Conservation (phyloP, 495 filamentous ascomycete species). For the Xylaria cubensis region DNA sequence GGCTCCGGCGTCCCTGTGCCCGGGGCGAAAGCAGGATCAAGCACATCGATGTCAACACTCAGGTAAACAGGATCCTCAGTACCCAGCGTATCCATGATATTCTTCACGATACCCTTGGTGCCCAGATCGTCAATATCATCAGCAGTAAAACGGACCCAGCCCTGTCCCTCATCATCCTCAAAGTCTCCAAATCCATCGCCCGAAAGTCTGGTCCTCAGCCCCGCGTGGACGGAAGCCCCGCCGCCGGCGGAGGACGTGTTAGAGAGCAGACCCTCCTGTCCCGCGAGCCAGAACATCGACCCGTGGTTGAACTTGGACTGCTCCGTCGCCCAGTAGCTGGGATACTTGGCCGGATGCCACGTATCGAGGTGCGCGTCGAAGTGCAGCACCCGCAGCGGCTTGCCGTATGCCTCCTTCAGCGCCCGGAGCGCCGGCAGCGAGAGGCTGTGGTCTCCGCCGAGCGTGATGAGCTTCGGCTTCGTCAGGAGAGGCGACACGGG, state of each 20-base stretch:
- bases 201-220: slow-evolving; percentile 73
- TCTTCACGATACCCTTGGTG: slow-evolving; percentile 61
- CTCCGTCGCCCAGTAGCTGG: slow-evolving; percentile 71
- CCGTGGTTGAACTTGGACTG: slow-evolving; percentile 83
- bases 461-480: slow-evolving; percentile 73
- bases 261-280: slow-evolving; percentile 72
- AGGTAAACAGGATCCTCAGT: slow-evolving; percentile 71
- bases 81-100: slow-evolving; percentile 64
- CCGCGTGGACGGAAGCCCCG: slow-evolving; percentile 75
- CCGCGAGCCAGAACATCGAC: slow-evolving; percentile 84
- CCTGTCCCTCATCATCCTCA: slow-evolving; percentile 66
- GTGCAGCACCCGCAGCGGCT: slow-evolving; percentile 78
- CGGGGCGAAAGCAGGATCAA: slow-evolving; percentile 74
- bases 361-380: slow-evolving; percentile 86
- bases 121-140: slow-evolving; percentile 77
- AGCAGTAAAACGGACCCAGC: slow-evolving; percentile 68
- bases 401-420: slow-evolving; percentile 70
- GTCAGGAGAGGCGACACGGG: slow-evolving; percentile 35
- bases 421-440: slow-evolving; percentile 78
- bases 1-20: slow-evolving; percentile 78
- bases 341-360: slow-evolving; percentile 82
- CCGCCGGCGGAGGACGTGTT: slow-evolving; percentile 54
- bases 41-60: slow-evolving; percentile 77
- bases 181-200: slow-evolving; percentile 72
- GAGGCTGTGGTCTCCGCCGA: slow-evolving; percentile 84